Conservation (phyloP, 2,329 filamentous ascomycete genomes). For the Purpureocillium lavendulum region DNA sequence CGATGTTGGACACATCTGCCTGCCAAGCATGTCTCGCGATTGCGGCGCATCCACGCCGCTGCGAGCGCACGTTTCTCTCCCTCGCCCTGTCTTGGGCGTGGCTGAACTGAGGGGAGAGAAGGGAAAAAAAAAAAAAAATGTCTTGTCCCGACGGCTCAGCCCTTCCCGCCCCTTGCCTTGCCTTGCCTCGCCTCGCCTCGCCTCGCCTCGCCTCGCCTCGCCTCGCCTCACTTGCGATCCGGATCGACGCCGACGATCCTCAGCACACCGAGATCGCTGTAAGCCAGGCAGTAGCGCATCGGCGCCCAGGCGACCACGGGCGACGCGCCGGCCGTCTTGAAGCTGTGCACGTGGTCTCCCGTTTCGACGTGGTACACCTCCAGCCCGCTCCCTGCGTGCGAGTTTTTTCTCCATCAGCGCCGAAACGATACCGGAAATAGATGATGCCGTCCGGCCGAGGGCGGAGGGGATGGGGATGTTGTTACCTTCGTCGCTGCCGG, state of each 20-base stretch:
- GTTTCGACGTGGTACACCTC: slow-evolving; percentile 66
- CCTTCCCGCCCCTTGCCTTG: background rate
- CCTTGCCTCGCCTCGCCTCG: background rate
- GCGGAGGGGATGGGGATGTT: background rate
- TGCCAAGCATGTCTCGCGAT: no score
- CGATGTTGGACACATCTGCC: no score
- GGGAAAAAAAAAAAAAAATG: no score
- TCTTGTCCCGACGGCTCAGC: no score
- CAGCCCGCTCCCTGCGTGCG: slow-evolving; percentile 44
- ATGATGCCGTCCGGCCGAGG: no score
- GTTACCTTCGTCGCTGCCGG: slow-evolving; percentile 64
- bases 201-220: background rate
- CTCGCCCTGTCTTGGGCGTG: no score
- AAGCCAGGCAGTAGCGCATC: slow-evolving; percentile 64
- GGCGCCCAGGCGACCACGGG: slow-evolving; percentile 71
- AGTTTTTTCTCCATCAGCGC: no score
- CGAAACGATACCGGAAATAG: no score
- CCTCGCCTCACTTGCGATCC: slow-evolving; percentile 22
- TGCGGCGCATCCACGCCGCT: no score
- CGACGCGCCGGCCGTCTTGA: slow-evolving; percentile 58
- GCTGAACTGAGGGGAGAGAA: no score
- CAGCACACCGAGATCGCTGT: slow-evolving; percentile 59
- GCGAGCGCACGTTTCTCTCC: no score
- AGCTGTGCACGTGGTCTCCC: slow-evolving; percentile 62
- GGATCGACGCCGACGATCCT: slow-evolving; percentile 58